phyloP scores from a whole-genome alignment of 2,329 filamentous ascomycete genomes.

The Fusarium sp. region DNA sequence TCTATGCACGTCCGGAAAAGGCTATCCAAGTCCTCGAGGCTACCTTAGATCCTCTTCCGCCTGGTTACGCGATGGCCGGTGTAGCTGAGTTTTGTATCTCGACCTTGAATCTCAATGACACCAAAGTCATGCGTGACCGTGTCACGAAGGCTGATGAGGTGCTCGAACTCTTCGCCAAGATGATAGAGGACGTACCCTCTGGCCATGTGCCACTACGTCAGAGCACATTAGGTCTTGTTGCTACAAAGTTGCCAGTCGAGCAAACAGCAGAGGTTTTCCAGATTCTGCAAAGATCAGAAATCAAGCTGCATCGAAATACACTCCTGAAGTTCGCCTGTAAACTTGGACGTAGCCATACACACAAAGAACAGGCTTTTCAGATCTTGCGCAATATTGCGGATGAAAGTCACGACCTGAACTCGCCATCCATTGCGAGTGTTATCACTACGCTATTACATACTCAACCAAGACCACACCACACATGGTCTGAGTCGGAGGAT shows the following conservation, averaged over 20 bases:
- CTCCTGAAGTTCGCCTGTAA: conserved; percentile 60
- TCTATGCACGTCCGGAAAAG: conserved; percentile 50
- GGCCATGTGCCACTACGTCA: conserved; percentile 54
- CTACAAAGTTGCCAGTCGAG: conserved; percentile 46
- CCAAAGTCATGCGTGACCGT: conserved; percentile 39
- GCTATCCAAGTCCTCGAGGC: conserved; percentile 52
- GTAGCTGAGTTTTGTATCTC: conserved; percentile 49
- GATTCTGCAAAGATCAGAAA: conserved; percentile 47
- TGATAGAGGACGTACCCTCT: conserved; percentile 47
- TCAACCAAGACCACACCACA: conserved; percentile 31
- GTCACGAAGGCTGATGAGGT: conserved; percentile 46
- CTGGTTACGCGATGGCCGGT: conserved; percentile 55
- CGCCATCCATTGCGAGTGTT: conserved; percentile 61
- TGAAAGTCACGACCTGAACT: conserved; percentile 58
- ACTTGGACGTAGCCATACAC: conserved; percentile 54
- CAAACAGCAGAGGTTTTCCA: conserved; percentile 53
- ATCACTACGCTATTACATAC: conserved; percentile 69
- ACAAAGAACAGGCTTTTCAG: conserved; percentile 58
- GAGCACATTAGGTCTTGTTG: conserved; percentile 51
- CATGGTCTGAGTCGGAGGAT: conserved; percentile 31
- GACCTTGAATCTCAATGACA: conserved; percentile 29
- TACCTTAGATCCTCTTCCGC: conserved; percentile 52
- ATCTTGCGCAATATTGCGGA: conserved; percentile 55
- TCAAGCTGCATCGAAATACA: conserved; percentile 57
- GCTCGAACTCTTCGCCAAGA: conserved; percentile 46